phyloP scores from a whole-genome alignment of 805 yeast genomes.

The Isabelozyma gotoi region DNA sequence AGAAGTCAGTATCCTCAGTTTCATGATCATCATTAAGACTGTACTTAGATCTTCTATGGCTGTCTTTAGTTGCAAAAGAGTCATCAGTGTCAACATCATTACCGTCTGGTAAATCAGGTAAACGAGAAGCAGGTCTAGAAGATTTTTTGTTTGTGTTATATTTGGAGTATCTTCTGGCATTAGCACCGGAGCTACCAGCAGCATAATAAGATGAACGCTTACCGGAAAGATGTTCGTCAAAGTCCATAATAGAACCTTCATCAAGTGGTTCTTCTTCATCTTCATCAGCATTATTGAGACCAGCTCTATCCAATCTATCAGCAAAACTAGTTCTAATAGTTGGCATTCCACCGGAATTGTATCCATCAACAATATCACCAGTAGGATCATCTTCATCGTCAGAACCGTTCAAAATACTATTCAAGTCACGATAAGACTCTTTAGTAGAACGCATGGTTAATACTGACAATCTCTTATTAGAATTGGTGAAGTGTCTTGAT shows the following conservation, averaged over 20 bases:
- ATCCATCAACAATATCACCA: constrained; percentile 20
- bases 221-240: constrained; percentile 38
- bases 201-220: constrained; percentile 41
- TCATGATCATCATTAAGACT: constrained; percentile 9
- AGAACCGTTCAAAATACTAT: constrained; percentile 31
- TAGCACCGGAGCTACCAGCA: constrained; percentile 11
- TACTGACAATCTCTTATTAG: constrained; percentile 70
- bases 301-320: constrained; percentile 39
- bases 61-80: constrained; percentile 41
- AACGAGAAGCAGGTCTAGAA: constrained; percentile 24
- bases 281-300: constrained; percentile 21
- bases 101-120: constrained; percentile 28
- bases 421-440: constrained; percentile 61
- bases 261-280: constrained; percentile 33
- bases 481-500: constrained; percentile 59
- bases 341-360: constrained; percentile 12
- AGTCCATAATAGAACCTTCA: constrained; percentile 39
- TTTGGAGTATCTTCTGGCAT: constrained; percentile 26
- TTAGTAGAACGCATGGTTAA: constrained; percentile 69
- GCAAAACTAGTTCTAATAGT: constrained; percentile 42
- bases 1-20: constrained; percentile 31
- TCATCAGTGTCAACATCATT: constrained; percentile 22
- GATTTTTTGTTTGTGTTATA: constrained; percentile 13
- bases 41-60: constrained; percentile 15
- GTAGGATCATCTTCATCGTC: constrained; percentile 10